A percentile compares a stretch with the other conserved stretches of the same genome.
Evolutionary conservation across 495 filamentous ascomycete species (phyloP).

Genomic region (Aspergillus indologenus): DNA sequence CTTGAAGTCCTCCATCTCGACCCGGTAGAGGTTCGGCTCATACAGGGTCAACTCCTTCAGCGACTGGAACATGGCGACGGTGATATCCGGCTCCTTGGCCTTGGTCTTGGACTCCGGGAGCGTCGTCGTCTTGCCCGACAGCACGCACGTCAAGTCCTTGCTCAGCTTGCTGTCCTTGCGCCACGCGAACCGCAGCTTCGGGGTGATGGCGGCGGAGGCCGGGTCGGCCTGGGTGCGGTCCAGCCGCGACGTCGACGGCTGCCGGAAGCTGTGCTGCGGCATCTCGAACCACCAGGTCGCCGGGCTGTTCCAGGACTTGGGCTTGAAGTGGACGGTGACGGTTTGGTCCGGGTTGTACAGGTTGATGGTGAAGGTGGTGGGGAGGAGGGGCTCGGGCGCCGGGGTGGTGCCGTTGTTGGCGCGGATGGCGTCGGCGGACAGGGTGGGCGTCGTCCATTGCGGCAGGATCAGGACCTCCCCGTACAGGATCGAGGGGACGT

Average conservation of each 20-base stretch:
- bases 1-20: slow-evolving; percentile 93
- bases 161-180: slow-evolving; percentile 84
- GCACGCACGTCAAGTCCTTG: slow-evolving; percentile 76
- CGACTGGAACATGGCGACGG: slow-evolving; percentile 72
- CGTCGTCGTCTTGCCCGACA: slow-evolving; percentile 70
- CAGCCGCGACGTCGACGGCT: slow-evolving; percentile 69
- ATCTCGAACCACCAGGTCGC: slow-evolving; percentile 90
- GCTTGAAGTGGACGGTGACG: slow-evolving; percentile 64
- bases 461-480: slow-evolving; percentile 83
- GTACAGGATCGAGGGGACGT: slow-evolving; percentile 75
- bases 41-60: slow-evolving; percentile 78
- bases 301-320: slow-evolving; percentile 72
- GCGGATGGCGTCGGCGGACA: slow-evolving; percentile 76
- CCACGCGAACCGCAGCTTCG: slow-evolving; percentile 85
- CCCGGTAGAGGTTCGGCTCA: slow-evolving; percentile 83
- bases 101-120: slow-evolving; percentile 62
- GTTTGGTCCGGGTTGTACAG: slow-evolving; percentile 94
- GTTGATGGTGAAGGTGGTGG: slow-evolving; percentile 74
- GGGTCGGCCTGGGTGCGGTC: slow-evolving; percentile 74
- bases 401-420: slow-evolving; percentile 65
- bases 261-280: slow-evolving; percentile 78
- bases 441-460: slow-evolving; percentile 75
- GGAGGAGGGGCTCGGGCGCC: slow-evolving; percentile 70
- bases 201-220: slow-evolving; percentile 63
- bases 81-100: slow-evolving; percentile 90